Evolutionary conservation across 164 flowering plant genomes (phyloP).

Genomic region (Sextonia rubra): DNA sequence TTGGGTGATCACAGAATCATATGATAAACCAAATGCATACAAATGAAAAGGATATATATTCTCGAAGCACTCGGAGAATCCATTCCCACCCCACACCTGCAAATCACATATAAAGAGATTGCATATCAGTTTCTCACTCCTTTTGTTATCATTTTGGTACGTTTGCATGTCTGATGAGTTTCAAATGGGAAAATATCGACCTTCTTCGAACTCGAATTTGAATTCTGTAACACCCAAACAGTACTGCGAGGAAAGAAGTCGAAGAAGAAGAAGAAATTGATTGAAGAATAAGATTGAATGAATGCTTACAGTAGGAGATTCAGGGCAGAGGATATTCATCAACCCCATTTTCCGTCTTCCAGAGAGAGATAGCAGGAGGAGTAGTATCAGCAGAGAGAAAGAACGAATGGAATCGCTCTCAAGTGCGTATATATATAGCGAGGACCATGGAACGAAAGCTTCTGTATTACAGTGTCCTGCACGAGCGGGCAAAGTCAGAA

Average conservation of each 20-base stretch:
- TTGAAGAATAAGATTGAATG: background rate
- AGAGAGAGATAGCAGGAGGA: background rate
- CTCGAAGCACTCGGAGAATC: slow-evolving; percentile 49
- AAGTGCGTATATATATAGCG: background rate
- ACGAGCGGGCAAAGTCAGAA: background rate
- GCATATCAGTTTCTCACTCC: background rate
- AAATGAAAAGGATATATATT: slow-evolving; percentile 65
- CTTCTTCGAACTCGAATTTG: background rate
- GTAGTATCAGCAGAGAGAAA: no score
- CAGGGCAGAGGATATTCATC: slow-evolving; percentile 27
- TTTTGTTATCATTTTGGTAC: background rate
- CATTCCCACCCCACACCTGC: slow-evolving; percentile 64
- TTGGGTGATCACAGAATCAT: no score
- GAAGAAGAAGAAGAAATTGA: background rate
- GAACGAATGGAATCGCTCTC: background rate
- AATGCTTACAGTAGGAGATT: slow-evolving; percentile 18
- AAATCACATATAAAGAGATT: background rate
- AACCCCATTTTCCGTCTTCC: slow-evolving; percentile 12
- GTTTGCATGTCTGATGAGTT: background rate
- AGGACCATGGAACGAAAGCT: background rate
- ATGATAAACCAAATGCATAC: background rate
- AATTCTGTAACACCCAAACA: background rate
- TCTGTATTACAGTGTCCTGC: background rate
- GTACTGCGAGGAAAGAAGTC: background rate
- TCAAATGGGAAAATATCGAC: background rate